These are phyloP conservation scores for Cercospora nicotianae DNA, from an alignment of 2,329 filamentous ascomycete genomes.

Conservation along the genomic window DNA sequence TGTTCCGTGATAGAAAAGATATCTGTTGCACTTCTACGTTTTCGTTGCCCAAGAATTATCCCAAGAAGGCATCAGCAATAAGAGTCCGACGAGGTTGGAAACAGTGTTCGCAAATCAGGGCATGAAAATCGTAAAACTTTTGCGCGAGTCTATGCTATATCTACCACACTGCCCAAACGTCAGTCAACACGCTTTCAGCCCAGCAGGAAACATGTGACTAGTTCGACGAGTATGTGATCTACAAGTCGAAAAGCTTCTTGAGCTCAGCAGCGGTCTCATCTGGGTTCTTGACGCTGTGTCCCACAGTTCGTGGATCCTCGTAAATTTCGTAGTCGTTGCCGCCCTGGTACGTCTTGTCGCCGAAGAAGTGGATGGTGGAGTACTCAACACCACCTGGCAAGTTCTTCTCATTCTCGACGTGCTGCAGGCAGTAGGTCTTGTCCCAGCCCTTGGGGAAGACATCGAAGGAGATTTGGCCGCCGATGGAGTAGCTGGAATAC, in stretches of 20 bases:
- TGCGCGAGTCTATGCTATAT: not conserved
- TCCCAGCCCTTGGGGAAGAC: constrained; percentile 97
- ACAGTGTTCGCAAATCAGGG: not conserved
- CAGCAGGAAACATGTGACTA: not conserved
- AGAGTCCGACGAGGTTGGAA: not conserved
- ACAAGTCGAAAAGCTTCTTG: constrained; percentile 69
- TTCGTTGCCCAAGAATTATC: too few relatives aligned
- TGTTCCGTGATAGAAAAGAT: not conserved
- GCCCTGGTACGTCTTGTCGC: constrained; percentile 87
- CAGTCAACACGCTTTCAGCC: not conserved
- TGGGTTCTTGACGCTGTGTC: constrained; percentile 78
- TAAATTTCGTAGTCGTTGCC: constrained; percentile 98
- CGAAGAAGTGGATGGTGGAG: constrained; percentile 94
- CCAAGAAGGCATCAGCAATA: not conserved
- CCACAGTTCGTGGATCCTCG: constrained; percentile 74
- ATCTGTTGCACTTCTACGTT: too few relatives aligned
- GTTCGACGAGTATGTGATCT: not conserved
- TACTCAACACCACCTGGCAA: constrained; percentile 69
- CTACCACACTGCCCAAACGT: not conserved
- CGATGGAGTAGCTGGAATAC: constrained; percentile 74
- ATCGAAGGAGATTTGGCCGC: constrained; percentile 97
- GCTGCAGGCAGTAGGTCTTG: constrained; percentile 93
- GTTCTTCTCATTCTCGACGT: constrained; percentile 76
- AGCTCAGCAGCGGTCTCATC: constrained; percentile 79
- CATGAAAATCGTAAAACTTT: not conserved